These are phyloP conservation scores for Suillus cothurnatus DNA, from an alignment of 768 basidiomycete genomes.

Conservation along the genomic window DNA sequence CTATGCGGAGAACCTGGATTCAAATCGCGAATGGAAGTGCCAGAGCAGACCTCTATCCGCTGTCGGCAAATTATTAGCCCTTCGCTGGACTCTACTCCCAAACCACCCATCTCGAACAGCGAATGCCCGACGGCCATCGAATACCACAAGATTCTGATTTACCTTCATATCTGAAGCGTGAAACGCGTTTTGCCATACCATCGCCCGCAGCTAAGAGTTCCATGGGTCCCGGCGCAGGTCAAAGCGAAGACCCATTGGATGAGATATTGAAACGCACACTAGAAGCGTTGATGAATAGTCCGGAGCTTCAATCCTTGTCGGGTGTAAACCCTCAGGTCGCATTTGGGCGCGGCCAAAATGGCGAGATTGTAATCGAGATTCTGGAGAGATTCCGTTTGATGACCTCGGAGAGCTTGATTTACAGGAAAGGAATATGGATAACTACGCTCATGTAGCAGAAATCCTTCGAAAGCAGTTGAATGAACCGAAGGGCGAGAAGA, in stretches of 20 bases:
- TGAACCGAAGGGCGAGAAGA: constrained; percentile 44
- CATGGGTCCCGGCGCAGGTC: constrained; percentile 17
- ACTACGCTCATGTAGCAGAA: constrained; percentile 48
- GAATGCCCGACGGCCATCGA: constrained; percentile 29
- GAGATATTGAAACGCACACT: constrained; percentile 31
- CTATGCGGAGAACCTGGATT: constrained; percentile 94
- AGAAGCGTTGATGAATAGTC: constrained; percentile 31
- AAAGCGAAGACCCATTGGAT: constrained; percentile 23
- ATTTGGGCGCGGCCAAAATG: constrained; percentile 44
- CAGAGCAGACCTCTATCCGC: constrained; percentile 69
- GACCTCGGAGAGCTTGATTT: constrained; percentile 22
- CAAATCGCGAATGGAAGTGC: constrained; percentile 67
- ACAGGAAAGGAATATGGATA: constrained; percentile 37
- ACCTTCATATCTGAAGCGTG: constrained; percentile 53
- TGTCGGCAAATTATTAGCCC: constrained; percentile 72
- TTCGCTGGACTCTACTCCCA: constrained; percentile 15
- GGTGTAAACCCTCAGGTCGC: constrained; percentile 39
- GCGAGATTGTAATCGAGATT: constrained; percentile 45
- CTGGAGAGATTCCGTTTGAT: constrained; percentile 44
- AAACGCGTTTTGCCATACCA: constrained; percentile 52
- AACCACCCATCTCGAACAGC: constrained; percentile 33
- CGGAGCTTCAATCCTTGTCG: constrained; percentile 30
- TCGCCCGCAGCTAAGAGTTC: constrained; percentile 21
- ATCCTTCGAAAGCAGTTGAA: constrained; percentile 43
- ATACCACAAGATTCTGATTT: constrained; percentile 53